Conservation (phyloP, 305 asterid genomes). For the Fraxinus floribunda region DNA sequence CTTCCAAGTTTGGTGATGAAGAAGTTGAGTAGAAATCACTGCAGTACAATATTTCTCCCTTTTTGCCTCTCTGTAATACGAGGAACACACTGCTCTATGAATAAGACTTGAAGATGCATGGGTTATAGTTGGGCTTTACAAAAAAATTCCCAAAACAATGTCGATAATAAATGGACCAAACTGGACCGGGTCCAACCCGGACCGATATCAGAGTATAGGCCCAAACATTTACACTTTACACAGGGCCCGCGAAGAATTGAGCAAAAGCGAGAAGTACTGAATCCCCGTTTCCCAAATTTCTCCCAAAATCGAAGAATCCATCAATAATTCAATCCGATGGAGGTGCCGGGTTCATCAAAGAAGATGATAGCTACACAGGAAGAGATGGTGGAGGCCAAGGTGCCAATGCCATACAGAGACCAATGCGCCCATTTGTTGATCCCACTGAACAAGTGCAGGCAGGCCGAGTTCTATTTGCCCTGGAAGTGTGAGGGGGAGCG, state of each 20-base stretch:
- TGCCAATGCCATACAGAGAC: conserved; percentile 81
- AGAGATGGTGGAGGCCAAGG: conserved; percentile 76
- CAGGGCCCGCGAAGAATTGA: not conserved
- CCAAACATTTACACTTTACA: not conserved
- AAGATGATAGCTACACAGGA: conserved; percentile 91
- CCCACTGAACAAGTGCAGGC: conserved; percentile 90
- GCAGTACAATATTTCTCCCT: not conserved
- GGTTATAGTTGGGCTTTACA: not conserved
- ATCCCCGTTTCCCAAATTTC: not conserved
- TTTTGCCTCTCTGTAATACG: not conserved
- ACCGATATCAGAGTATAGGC: not conserved
- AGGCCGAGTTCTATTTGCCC: conserved; percentile 76
- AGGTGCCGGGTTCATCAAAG: conserved; percentile 83
- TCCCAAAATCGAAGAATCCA: conserved; percentile 19
- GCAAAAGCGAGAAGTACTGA: not conserved
- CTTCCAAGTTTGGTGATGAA: not conserved
- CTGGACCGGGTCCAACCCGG: not conserved
- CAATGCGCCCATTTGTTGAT: conserved; percentile 89
- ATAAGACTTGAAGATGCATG: not conserved
- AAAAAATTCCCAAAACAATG: not conserved
- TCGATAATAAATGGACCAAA: not conserved
- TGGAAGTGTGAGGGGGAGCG: conserved; percentile 94
- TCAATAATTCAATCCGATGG: conserved; percentile 44
- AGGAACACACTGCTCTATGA: not conserved
- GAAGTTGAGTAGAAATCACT: not conserved